A percentile compares a stretch with the other conserved stretches of the same genome.
Conservation (phyloP, 257 asterid species). For the Striga asiatica region DNA sequence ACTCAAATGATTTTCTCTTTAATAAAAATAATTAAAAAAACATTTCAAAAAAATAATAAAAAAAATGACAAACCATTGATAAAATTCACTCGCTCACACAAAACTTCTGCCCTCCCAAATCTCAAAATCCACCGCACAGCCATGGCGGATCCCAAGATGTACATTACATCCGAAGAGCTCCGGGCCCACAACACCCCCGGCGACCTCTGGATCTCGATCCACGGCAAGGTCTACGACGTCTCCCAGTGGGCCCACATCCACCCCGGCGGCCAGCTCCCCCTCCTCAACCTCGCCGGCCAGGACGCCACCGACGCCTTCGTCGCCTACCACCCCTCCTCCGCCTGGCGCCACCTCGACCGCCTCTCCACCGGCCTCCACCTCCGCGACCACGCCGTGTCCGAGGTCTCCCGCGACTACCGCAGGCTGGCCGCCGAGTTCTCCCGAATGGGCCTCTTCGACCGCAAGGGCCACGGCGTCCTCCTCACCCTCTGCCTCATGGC, state of each 20-base stretch:
- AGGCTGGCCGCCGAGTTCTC: conserved; percentile 54
- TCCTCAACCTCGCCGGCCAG: conserved; percentile 66
- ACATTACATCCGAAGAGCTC: conserved; percentile 62
- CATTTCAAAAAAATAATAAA: too few relatives aligned
- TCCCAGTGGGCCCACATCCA: conserved; percentile 64
- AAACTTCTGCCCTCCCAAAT: neutral
- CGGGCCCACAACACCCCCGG: conserved; percentile 58
- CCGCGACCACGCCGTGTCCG: conserved; percentile 50
- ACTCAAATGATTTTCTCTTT: too few relatives aligned
- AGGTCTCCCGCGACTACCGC: conserved; percentile 65
- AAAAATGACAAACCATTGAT: neutral
- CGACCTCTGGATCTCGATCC: conserved; percentile 92
- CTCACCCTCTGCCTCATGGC: conserved; percentile 26
- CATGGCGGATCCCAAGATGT: conserved; percentile 44
- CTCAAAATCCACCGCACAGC: conserved; percentile 5
- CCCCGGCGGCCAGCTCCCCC: conserved; percentile 80
- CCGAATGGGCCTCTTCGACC: conserved; percentile 54
- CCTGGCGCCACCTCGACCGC: conserved; percentile 51
- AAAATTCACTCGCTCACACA: neutral
- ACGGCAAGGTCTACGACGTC: conserved; percentile 79
- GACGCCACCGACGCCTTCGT: conserved; percentile 89
- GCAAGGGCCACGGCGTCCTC: conserved; percentile 43
- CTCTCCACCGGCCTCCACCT: conserved; percentile 50
- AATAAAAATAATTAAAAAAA: too few relatives aligned
- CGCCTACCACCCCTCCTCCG: conserved; percentile 67